These are phyloP conservation scores for Coniochaeta prunicola DNA, from an alignment of 2,329 filamentous ascomycete genomes.

Conservation along the genomic window DNA sequence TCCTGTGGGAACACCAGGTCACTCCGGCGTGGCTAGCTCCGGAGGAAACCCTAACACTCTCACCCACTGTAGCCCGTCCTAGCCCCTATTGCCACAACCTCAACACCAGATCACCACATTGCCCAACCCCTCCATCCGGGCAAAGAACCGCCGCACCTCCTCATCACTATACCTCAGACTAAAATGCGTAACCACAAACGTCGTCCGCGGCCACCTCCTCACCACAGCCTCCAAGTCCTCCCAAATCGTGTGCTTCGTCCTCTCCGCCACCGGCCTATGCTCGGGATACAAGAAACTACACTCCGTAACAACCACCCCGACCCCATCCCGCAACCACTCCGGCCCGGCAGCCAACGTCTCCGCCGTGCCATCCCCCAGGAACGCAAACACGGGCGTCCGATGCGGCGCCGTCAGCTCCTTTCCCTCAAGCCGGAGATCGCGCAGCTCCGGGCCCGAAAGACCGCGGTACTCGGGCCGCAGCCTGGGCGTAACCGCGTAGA, in stretches of 20 bases:
- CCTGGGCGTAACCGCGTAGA: slow-evolving; percentile 28
- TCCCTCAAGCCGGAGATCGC: slow-evolving; percentile 27
- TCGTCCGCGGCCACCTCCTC: slow-evolving; percentile 31
- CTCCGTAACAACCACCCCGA: slow-evolving; percentile 40
- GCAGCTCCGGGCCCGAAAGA: slow-evolving; percentile 28
- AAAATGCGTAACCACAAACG: slow-evolving; percentile 40
- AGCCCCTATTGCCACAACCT: background rate
- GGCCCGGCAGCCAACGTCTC: slow-evolving; percentile 29
- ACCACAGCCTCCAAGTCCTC: slow-evolving; percentile 35
- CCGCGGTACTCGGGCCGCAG: slow-evolving; percentile 29
- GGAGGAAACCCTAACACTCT: too few species aligned
- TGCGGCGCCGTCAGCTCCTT: slow-evolving; percentile 30
- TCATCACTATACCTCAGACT: slow-evolving; percentile 36
- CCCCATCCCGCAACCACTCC: slow-evolving; percentile 28
- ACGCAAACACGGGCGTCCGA: slow-evolving; percentile 34
- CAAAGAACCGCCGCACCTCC: slow-evolving; percentile 33
- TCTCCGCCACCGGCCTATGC: slow-evolving; percentile 33
- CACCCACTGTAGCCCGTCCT: too few species aligned
- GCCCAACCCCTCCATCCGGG: slow-evolving; percentile 18
- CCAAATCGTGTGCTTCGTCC: slow-evolving; percentile 42
- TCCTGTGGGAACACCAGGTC: too few species aligned
- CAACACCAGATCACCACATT: background rate
- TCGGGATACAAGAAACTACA: slow-evolving; percentile 38
- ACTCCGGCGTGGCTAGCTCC: too few species aligned
- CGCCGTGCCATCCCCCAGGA: slow-evolving; percentile 39